phyloP scores from a whole-genome alignment of 768 basidiomycete genomes.

The Tylopilus subfusipes region DNA sequence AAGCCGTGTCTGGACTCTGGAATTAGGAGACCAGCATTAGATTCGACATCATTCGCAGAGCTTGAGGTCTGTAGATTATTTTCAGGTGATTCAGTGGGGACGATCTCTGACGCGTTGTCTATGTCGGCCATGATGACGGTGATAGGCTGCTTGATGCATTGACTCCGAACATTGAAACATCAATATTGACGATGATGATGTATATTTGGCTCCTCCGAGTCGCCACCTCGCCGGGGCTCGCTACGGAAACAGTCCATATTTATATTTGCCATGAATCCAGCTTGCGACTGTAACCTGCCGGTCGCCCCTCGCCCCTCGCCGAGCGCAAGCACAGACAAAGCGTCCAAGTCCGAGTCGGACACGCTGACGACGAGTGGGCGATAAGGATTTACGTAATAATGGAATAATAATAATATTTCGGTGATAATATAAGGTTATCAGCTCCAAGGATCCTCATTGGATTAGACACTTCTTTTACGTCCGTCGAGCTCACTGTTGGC shows the following conservation, averaged over 20 bases:
- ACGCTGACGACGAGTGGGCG: not conserved
- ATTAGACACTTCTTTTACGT: conserved; percentile 31
- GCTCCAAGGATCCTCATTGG: conserved; percentile 26
- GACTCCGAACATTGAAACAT: conserved; percentile 1
- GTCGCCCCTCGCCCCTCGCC: too few relatives aligned
- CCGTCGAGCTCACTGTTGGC: conserved; percentile 26
- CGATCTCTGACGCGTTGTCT: not conserved
- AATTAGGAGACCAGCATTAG: conserved; percentile 34
- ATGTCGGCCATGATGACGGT: conserved; percentile 17
- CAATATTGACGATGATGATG: conserved; percentile 2
- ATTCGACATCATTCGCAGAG: conserved; percentile 9
- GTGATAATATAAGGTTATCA: conserved; percentile 23
- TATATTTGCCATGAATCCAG: not conserved
- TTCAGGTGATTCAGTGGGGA: not conserved
- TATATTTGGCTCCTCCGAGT: conserved; percentile 13
- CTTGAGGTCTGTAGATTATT: not conserved
- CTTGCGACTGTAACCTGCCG: too few relatives aligned
- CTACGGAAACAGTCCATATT: not conserved
- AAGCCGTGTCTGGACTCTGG: conserved; percentile 65
- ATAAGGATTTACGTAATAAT: conserved; percentile 9
- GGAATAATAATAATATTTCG: conserved; percentile 8
- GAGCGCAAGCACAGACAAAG: too few relatives aligned
- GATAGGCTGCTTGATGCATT: not conserved
- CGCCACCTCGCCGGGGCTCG: not conserved
- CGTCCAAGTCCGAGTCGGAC: too few relatives aligned